Evolutionary conservation across 1,139 yeast species (phyloP), one percentile per base, ranked within the genome.

Genomic region (Pichia sp.): DNA sequence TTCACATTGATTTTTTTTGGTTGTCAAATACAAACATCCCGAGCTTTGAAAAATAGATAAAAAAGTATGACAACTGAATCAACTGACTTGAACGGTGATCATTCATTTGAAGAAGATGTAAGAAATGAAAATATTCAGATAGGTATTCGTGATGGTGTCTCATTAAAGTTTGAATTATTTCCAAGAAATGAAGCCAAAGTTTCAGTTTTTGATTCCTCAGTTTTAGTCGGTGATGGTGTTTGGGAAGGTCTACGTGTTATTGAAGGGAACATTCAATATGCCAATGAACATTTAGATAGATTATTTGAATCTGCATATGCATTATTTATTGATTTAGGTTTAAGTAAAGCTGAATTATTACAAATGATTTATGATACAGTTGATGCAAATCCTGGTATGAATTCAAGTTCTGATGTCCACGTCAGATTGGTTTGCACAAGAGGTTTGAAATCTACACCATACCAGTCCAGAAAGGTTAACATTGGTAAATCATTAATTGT

Each of bases 381-480:
- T 42, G 53, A 51, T 44, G 33, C 53, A 3, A 51, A 50, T 25
- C 44, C 46, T 7, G 50, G 48, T 13, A 51, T 51, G 51, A n/a
- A 14, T 4, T 44, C 42, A 5, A 47, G 48, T 30, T 18, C 27
- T 5, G 51, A 51, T 36, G 51, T 51, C 33, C 53, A 51, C 42
- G n/a, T 51, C 2, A 34, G 51, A n/a, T 30, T 51, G 18, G 41
- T 51, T 9, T 51, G 51, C 44, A 47, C 53, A 3, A 41, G 53
- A 36, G 53, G 53, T 18, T 34, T 51, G 3, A 51, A 51, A 44
- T 44, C 44, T 11, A 51, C 53, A 16, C 53, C 53, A 7, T 47
- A 51, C 29, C 53, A 51, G 44, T 47, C 51, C 3, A 47, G 45
- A 14, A 51, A 47, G 22, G 51, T 51, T 11, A 46, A 51, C 11